These are phyloP conservation scores for Osmanthus fragrans DNA, from an alignment of 257 asterid species.

Conservation along the genomic window DNA sequence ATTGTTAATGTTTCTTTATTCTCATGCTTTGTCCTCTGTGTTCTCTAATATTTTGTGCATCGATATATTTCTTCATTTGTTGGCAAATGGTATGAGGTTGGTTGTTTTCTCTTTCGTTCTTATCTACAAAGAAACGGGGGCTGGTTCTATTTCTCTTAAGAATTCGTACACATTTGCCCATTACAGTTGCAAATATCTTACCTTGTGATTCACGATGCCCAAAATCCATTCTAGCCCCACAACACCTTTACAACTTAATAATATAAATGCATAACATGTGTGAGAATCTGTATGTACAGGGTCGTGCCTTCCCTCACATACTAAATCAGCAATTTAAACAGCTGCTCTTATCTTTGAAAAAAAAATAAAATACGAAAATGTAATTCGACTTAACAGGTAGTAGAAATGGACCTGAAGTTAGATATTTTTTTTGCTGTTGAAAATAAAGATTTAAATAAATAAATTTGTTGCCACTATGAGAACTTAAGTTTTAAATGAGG, in stretches of 20 bases:
- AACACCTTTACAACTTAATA: no score
- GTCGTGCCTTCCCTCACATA: constrained; percentile 1
- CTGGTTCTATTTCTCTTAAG: background rate
- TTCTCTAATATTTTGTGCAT: background rate
- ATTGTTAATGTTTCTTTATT: background rate
- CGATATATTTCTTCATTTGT: background rate
- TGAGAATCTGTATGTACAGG: background rate
- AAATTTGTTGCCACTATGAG: background rate
- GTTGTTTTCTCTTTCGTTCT: background rate
- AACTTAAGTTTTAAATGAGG: background rate
- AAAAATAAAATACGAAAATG: background rate
- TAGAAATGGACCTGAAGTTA: background rate
- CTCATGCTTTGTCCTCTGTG: background rate
- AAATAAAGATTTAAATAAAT: background rate
- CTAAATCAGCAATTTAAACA: constrained; percentile 6
- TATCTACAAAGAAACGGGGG: background rate
- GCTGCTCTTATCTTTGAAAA: background rate
- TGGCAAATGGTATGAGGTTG: background rate
- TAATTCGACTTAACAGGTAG: background rate
- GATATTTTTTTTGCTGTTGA: background rate
- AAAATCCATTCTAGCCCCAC: background rate
- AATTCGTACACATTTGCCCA: background rate
- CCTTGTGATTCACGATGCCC: background rate
- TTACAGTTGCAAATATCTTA: background rate
- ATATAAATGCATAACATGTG: background rate